Conservation (phyloP, 768 basidiomycete species). For the Rhodosporidiobolus sp. region DNA sequence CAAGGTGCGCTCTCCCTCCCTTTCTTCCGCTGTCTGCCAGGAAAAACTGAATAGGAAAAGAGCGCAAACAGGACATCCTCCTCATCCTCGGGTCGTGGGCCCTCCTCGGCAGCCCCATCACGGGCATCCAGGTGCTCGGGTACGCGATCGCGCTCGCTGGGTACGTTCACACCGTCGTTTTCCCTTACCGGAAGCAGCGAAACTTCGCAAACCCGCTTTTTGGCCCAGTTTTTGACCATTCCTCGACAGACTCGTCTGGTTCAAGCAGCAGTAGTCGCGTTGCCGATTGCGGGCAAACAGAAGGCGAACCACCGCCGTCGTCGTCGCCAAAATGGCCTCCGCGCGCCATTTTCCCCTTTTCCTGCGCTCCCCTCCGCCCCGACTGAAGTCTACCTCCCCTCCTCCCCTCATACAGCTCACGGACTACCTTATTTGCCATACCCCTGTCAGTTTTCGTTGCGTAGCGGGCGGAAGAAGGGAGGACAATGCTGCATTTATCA, state of each 20-base stretch:
- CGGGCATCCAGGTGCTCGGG: slow-evolving; percentile 75
- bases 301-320: too few species aligned
- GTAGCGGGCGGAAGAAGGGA: too few species aligned
- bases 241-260: not conserved
- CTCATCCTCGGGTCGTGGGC: slow-evolving; percentile 84
- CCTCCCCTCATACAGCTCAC: too few species aligned
- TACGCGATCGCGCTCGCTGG: slow-evolving; percentile 85
- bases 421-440: not conserved
- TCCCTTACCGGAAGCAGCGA: too few species aligned
- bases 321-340: too few species aligned
- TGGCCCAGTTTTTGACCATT: not conserved
- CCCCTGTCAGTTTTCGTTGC: too few species aligned
- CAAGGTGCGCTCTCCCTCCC: slow-evolving; percentile 57
- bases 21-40: slow-evolving; percentile 8
- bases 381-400: too few species aligned
- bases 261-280: slow-evolving; percentile 10
- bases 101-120: slow-evolving; percentile 70
- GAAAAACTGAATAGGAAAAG: not conserved
- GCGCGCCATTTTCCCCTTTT: too few species aligned
- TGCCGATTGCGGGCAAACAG: too few species aligned
- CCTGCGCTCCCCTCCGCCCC: too few species aligned
- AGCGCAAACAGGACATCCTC: slow-evolving; percentile 67
- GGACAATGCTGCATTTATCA: too few species aligned
- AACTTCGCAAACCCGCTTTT: too few species aligned
- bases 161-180: not conserved